phyloP scores from a whole-genome alignment of 306 rosid genomes.

The Spatholobus suberectus region DNA sequence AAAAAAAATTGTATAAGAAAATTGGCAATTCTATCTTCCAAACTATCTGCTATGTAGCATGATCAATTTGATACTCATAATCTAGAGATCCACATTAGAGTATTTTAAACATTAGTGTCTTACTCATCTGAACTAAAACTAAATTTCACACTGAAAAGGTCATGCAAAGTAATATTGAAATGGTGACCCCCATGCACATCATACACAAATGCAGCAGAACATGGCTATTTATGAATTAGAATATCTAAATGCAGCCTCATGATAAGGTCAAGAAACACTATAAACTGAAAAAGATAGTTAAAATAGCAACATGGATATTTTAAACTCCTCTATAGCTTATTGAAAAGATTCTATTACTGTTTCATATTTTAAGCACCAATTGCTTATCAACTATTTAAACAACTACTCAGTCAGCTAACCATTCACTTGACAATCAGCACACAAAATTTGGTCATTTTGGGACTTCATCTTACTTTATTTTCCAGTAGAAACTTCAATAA shows the following conservation, averaged over 20 bases:
- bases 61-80: constrained; percentile 19
- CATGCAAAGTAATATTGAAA: background rate
- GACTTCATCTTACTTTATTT: constrained; percentile 12
- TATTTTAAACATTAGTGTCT: background rate
- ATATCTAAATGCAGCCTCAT: background rate
- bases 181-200: background rate
- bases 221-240: constrained; percentile 18
- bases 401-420: background rate
- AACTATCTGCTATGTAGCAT: constrained; percentile 20
- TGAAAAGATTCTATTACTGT: background rate
- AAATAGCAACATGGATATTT: background rate
- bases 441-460: constrained; percentile 5
- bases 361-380: constrained; percentile 24
- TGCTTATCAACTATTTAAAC: background rate
- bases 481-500: constrained; percentile 10
- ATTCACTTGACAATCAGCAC: background rate
- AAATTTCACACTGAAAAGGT: constrained; percentile 5
- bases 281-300: background rate
- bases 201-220: constrained; percentile 10
- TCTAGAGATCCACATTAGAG: constrained; percentile 15
- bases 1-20: background rate
- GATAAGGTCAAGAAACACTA: constrained; percentile 11
- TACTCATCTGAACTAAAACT: constrained; percentile 15
- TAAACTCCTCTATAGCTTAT: constrained; percentile 3
- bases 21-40: background rate